Base-by-base conservation (phyloP, 345 rosid species). In the Hevea brasiliensis region DNA sequence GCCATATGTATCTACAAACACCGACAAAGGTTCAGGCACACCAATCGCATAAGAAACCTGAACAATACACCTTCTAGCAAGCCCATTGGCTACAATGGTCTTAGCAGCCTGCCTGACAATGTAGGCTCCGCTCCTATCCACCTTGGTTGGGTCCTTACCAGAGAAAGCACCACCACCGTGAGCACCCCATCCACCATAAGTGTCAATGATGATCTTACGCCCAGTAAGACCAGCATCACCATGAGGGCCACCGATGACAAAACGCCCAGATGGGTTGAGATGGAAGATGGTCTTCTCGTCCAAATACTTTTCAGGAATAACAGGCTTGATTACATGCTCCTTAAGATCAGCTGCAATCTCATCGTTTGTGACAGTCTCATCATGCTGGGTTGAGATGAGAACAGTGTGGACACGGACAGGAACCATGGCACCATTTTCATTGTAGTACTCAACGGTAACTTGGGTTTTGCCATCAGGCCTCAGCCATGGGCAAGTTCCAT, bases 131-230 rank as follows among this genome's bases (percentile, higher is more conserved):
- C 92, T 91, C 68, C 97, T 83, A 41, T 91, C 97, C 27, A 91
- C 92, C 84, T 89, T 89, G 44, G 89, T 90, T 0, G 92, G 93
- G 78, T 90, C 96, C 57, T 90, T 90, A 0, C 96, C 92, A 0
- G 93, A 87, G 89, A 90, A 90, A 27, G 96, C 90, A n/a, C 93
- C 96, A 1, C 92, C 96, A 61, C 92, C 90, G 27, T 86, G 96
- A 35, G 96, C 96, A 10, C 93, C 93, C 93, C 92, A 85, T 0
- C 92, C 93, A 68, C 93, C 90, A 9, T 90, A 91, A 2, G 91
- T 91, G 60, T 91, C 97, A 0, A 91, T 91, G 48, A 91, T 89
- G 85, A 91, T 91, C 85, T 91, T 89, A 15, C 89, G 89, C 17
- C 97, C 92, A 0, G 94, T 91, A 41, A 91, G 91, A n/a, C 91